Evolutionary conservation across 192 early-diverging fungal species (phyloP).

Genomic region (Dimargaris xerosporica): DNA sequence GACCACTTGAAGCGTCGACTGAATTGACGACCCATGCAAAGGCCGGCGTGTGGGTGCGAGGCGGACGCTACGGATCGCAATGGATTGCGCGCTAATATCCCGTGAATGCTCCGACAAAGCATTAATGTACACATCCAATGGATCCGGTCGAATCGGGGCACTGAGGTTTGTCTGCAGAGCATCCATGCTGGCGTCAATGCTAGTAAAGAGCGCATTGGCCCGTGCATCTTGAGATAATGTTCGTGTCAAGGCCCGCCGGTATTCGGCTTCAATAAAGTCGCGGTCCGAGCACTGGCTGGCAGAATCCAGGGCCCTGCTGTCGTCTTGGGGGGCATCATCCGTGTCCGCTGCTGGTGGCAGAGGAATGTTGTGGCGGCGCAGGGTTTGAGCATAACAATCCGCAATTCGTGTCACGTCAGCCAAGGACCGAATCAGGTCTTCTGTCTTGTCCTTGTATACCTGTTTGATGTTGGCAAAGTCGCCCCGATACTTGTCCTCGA

Average conservation of each 20-base stretch:
- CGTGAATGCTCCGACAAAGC: background rate
- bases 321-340: background rate
- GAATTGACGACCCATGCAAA: too few relatives aligned
- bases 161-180: background rate
- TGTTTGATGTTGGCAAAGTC: constrained; percentile 7
- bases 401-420: background rate
- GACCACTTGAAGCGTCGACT: background rate
- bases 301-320: background rate
- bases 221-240: background rate
- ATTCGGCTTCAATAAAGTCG: background rate
- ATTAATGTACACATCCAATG: background rate
- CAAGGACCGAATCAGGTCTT: background rate
- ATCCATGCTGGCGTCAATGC: constrained; percentile 5
- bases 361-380: background rate
- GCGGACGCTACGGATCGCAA: background rate
- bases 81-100: background rate
- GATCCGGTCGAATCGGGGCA: background rate
- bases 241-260: background rate
- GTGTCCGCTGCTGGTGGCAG: background rate
- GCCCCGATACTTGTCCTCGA: background rate
- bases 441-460: constrained; percentile 2
- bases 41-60: background rate
- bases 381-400: background rate
- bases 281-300: background rate
- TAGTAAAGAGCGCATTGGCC: background rate